Evolutionary conservation across 345 rosid species (phyloP), one percentile per base, ranked within the genome.

Genomic region (Lepidium aucheri): DNA sequence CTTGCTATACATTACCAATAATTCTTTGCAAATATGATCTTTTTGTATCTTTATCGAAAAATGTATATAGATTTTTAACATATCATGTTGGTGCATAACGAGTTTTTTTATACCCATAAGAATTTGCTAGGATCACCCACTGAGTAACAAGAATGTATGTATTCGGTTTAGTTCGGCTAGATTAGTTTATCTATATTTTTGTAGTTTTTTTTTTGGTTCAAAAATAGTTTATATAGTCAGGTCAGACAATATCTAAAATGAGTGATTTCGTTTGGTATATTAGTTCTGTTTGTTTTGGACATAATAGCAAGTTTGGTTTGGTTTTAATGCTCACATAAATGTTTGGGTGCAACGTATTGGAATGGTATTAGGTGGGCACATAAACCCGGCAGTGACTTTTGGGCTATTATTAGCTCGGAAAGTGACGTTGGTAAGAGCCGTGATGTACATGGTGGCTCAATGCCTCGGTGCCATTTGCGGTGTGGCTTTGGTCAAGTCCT

Each of bases 351-450:
- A 13, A 35, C 30, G 6, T 47, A 22, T 8, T 30, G 6, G 20
- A 24, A 65, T 60, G 61, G 24, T 7, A 22, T 70, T 24, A 90
- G 91, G 92, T 32, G 95, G 95, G 14, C 96, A 86, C 68, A 85
- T 91, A 7, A 91, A 89, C 74, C 96, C 98, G 16, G 96, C 96
- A 4, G 97, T 88, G 73, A 91, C 97, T 4, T 85, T 91, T 30
- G 89, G 88, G 10, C 78, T 91, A 15, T 79, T 88, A 8, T 42
- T 91, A 78, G 96, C 94, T 20, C 78, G 94, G 28, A 88, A 89
- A 76, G 90, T 91, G n/a, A 84, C 96, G 7, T 41, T 88, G 74
- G 60, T 81, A 4, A 78, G 90, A 45, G 94, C 96, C 22, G 63
- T 91, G 50, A 58, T 73, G 77, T 85, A 89, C 85, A 91, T 77